Evolutionary conservation across 148 eudicot genomes (phyloP).

Genomic region (Rhododendron williamsianum): DNA sequence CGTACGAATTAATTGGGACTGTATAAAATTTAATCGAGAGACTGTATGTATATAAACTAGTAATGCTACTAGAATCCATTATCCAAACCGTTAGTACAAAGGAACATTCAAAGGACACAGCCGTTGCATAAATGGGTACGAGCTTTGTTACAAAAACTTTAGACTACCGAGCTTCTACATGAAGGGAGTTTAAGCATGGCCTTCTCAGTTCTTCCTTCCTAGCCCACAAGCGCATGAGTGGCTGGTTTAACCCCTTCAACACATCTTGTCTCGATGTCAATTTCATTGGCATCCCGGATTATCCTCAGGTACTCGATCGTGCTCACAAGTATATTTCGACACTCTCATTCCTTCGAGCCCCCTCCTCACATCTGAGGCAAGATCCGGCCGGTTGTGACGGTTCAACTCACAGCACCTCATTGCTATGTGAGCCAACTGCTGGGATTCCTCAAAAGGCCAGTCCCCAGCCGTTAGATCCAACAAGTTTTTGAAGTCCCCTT

Average conservation of each 20-base stretch:
- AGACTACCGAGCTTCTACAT: neutral
- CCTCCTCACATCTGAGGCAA: slow-evolving; percentile 63
- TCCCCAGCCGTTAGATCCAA: slow-evolving; percentile 70
- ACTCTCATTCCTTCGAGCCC: slow-evolving; percentile 64
- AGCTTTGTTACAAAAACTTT: neutral
- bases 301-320: neutral
- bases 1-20: too few species aligned
- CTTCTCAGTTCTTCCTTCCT: too few species aligned
- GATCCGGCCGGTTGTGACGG: slow-evolving; percentile 54
- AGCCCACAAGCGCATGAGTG: too few species aligned
- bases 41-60: too few species aligned
- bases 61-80: too few species aligned
- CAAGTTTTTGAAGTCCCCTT: neutral
- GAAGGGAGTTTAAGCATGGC: neutral
- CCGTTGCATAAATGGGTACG: too few species aligned
- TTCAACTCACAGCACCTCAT: slow-evolving; percentile 59
- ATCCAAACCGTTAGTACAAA: too few species aligned
- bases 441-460: slow-evolving; percentile 68
- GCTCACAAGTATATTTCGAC: slow-evolving; percentile 12
- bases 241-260: too few species aligned
- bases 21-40: too few species aligned
- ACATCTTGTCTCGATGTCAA: too few species aligned
- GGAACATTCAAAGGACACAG: too few species aligned
- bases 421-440: slow-evolving; percentile 69
- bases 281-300: too few species aligned